Conservation (phyloP, 352 stramenopile species). For the Phytophthora brassicae region DNA sequence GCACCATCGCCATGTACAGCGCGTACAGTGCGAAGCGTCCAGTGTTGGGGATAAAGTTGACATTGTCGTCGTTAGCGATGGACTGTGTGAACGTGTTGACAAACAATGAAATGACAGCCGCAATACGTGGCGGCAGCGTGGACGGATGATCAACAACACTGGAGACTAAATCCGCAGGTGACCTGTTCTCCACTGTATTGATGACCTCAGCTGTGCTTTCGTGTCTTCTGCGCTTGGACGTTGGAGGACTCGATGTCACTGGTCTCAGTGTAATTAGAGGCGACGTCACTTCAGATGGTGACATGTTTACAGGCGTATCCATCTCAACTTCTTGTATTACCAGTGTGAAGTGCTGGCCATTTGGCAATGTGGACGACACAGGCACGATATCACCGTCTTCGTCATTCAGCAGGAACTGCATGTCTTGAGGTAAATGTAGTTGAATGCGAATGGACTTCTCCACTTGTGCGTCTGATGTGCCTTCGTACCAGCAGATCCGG, state of each 20-base stretch:
- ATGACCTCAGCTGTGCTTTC: slow-evolving; percentile 5
- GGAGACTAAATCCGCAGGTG: neutral
- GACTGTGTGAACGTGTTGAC: slow-evolving; percentile 50
- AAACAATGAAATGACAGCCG: slow-evolving; percentile 45
- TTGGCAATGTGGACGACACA: slow-evolving; percentile 36
- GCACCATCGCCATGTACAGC: slow-evolving; percentile 45
- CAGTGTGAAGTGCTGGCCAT: slow-evolving; percentile 33
- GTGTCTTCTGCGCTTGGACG: slow-evolving; percentile 19
- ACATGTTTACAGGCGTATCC: neutral
- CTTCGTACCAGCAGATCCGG: slow-evolving; percentile 57
- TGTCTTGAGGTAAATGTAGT: slow-evolving; percentile 23
- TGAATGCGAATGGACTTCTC: slow-evolving; percentile 45
- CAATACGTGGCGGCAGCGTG: slow-evolving; percentile 18
- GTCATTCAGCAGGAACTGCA: slow-evolving; percentile 48
- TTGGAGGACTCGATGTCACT: neutral
- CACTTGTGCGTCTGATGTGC: slow-evolving; percentile 53
- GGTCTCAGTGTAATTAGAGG: slow-evolving; percentile 1
- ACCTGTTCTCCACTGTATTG: neutral
- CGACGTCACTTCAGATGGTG: slow-evolving; percentile 9
- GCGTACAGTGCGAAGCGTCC: slow-evolving; percentile 49
- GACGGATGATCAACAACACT: neutral
- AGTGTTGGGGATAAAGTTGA: slow-evolving; percentile 58
- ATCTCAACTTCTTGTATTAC: slow-evolving; percentile 17
- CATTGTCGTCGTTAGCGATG: slow-evolving; percentile 59
- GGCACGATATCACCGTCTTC: slow-evolving; percentile 50